A percentile compares a stretch with the other conserved stretches of the same genome.
phyloP scores from a whole-genome alignment of 108 stramenopile species.

The Tribonema minus region DNA sequence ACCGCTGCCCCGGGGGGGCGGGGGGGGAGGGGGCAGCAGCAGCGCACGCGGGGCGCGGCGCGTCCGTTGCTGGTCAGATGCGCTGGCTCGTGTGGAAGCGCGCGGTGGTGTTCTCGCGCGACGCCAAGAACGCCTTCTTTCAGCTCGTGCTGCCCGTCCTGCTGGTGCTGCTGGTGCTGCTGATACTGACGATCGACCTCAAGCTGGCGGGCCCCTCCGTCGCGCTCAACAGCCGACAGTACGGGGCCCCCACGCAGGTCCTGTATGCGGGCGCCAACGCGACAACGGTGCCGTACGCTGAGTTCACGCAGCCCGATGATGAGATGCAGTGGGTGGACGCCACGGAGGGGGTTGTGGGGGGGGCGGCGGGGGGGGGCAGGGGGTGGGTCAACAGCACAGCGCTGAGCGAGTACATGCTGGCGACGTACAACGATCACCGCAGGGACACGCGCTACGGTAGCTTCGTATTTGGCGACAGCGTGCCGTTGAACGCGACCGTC shows the following conservation, averaged over 20 bases:
- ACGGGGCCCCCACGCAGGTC: slow-evolving; percentile 5
- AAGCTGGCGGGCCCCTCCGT: slow-evolving; percentile 16
- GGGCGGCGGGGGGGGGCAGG: background rate
- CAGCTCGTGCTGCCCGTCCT: slow-evolving; percentile 60
- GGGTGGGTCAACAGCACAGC: slow-evolving; percentile 1
- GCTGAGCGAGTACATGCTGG: slow-evolving; percentile 10
- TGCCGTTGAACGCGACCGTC: slow-evolving; percentile 28
- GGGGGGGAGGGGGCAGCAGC: no score
- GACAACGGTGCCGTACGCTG: no score
- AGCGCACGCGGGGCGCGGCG: no score
- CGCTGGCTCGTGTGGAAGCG: slow-evolving; percentile 60
- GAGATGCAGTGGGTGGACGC: no score
- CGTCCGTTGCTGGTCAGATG: slow-evolving; percentile 55
- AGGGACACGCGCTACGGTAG: slow-evolving; percentile 15
- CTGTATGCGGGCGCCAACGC: background rate
- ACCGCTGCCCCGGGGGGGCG: no score
- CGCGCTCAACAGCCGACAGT: slow-evolving; percentile 7
- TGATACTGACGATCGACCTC: slow-evolving; percentile 49
- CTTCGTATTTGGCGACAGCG: slow-evolving; percentile 36
- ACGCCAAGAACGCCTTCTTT: slow-evolving; percentile 54
- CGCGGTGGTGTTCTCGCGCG: slow-evolving; percentile 44
- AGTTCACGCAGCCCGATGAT: no score
- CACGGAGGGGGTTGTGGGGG: background rate
- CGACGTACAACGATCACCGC: background rate
- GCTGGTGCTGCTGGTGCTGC: slow-evolving; percentile 56